Base-by-base conservation (phyloP, 2,329 filamentous ascomycete genomes). In the Didymella arachidicola region DNA sequence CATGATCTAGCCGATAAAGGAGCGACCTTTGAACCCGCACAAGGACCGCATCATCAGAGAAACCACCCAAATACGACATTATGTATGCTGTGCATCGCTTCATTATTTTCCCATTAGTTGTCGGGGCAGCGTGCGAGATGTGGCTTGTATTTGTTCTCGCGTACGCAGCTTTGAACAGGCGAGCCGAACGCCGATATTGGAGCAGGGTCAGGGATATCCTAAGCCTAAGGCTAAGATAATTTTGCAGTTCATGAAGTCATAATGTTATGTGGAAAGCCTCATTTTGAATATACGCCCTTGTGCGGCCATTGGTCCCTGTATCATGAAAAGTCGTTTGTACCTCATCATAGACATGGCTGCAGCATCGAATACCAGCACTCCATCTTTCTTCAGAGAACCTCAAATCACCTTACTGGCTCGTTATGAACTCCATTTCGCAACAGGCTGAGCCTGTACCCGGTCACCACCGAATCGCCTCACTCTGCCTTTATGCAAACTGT, bases 101-200 rank as follows among this genome's bases (percentile, higher is more conserved):
- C 2, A 19, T 42, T 3, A 26, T 47, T 1, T 5, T 32, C 2
- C 4, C 47, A 1, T 11, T 54, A 18, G 19, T 11, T 1, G 16
- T 42, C 7, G 34, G 34, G 1, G 51, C 51, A 6, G 3, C 30
- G 1, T 46, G 46, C 12, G 42, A 47, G 25, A 7, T 47, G 34
- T 53, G 51, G 43, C n/a, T 47, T 4, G 34, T 54, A 2, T 54
- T 54, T 16, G 51, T 41, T 8, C 5, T 41, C 3, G 26, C 7
- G 7, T 47, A 54, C 26, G 51, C 43, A 25, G 34, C 12, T 7
- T 14, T 41, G 1, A 27, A 39, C 12, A 41, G 18, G 11, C 12
- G 11, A 12, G 7, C 3, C 2, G 34, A n/a, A 7, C 3, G 43
- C 5, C 22, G 12, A 1, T 42, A 47, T 10, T 41, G 34, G 36